These are phyloP conservation scores for Tricholoma matsutake DNA, from an alignment of 768 basidiomycete genomes.

Conservation along the genomic window DNA sequence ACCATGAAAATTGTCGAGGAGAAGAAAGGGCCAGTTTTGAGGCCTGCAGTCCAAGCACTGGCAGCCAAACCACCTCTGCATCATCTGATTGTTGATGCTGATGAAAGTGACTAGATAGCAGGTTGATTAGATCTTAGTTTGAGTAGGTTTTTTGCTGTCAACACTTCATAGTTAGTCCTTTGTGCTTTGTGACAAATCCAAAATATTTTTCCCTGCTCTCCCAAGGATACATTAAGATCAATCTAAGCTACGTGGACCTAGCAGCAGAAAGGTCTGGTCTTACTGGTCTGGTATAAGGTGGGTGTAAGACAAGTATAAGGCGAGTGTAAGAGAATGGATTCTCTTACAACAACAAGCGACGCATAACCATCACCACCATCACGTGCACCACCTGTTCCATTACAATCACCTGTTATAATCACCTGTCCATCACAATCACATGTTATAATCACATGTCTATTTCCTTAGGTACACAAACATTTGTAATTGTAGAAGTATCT, in stretches of 20 bases:
- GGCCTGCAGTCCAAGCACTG: constrained; percentile 2
- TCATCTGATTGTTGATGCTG: not conserved
- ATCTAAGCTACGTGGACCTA: not conserved
- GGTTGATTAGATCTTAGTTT: not conserved
- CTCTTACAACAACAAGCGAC: too few relatives aligned
- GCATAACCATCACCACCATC: too few relatives aligned
- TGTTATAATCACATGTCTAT: too few relatives aligned
- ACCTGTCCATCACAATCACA: too few relatives aligned
- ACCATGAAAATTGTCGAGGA: not conserved
- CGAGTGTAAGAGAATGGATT: too few relatives aligned
- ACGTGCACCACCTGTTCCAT: too few relatives aligned
- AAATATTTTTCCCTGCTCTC: not conserved
- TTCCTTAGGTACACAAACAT: too few relatives aligned
- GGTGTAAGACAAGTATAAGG: not conserved
- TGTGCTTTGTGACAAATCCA: not conserved
- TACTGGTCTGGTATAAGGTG: not conserved
- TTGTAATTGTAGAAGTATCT: too few relatives aligned
- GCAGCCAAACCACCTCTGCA: not conserved
- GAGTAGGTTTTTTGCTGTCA: not conserved
- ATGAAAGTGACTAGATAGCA: constrained; percentile 4
- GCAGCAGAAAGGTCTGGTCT: not conserved
- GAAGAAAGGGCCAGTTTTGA: not conserved
- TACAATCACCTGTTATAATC: too few relatives aligned
- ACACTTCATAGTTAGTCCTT: not conserved
- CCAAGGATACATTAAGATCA: not conserved